phyloP scores from a whole-genome alignment of 2,329 filamentous ascomycete genomes.

The Alternaria sp. region DNA sequence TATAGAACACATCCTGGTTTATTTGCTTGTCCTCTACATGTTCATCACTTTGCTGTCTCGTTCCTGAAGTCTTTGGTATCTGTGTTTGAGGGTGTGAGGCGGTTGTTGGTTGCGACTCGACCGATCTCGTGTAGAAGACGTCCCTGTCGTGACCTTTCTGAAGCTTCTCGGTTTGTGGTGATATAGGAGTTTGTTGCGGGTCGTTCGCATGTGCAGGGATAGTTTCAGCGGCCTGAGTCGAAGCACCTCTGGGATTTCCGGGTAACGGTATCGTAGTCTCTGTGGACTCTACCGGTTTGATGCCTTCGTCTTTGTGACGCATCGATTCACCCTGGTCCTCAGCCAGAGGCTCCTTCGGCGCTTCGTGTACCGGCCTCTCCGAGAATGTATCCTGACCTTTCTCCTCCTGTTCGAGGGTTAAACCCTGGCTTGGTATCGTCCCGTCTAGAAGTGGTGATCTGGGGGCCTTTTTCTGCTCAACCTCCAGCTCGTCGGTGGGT shows the following conservation, averaged over 20 bases:
- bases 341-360: slow-evolving; percentile 49
- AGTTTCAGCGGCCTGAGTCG: slow-evolving; percentile 60
- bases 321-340: slow-evolving; percentile 31
- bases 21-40: slow-evolving; percentile 55
- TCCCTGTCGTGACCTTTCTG: slow-evolving; percentile 60
- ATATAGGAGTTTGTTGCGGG: slow-evolving; percentile 46
- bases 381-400: slow-evolving; percentile 49
- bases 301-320: slow-evolving; percentile 33
- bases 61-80: slow-evolving; percentile 62
- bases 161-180: slow-evolving; percentile 34
- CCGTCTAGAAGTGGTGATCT: slow-evolving; percentile 60
- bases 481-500: slow-evolving; percentile 52
- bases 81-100: slow-evolving; percentile 65
- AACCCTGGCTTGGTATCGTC: slow-evolving; percentile 56
- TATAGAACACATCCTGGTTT: slow-evolving; percentile 65
- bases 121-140: slow-evolving; percentile 64
- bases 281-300: slow-evolving; percentile 51
- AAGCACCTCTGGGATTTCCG: slow-evolving; percentile 37
- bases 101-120: slow-evolving; percentile 56
- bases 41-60: slow-evolving; percentile 55
- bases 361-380: slow-evolving; percentile 43
- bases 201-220: slow-evolving; percentile 63
- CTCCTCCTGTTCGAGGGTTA: slow-evolving; percentile 37
- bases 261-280: slow-evolving; percentile 55
- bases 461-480: slow-evolving; percentile 58